Percentiles rank a stretch among this genome's conserved stretches.
phyloP scores from a whole-genome alignment of 2,329 filamentous ascomycete species.

The Geoglossum cookeanum region DNA sequence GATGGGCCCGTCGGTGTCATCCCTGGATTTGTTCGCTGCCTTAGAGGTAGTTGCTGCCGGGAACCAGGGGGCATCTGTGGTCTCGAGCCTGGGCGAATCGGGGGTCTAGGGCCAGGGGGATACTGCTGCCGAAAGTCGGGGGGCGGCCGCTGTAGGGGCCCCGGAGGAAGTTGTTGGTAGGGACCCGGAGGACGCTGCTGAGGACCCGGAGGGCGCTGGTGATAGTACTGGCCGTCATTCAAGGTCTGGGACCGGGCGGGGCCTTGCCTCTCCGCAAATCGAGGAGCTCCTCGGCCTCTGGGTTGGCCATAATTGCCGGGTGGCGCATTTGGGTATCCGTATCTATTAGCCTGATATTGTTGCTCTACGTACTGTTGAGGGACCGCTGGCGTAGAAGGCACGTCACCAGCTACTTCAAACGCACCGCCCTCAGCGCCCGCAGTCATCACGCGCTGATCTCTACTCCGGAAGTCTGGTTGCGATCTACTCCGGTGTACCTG shows the following conservation, averaged over 20 bases:
- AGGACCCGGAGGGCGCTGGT: not conserved
- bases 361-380: conserved; percentile 1
- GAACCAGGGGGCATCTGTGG: not conserved
- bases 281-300: conserved; percentile 6
- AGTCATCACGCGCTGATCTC: conserved; percentile 21
- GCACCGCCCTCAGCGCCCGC: conserved; percentile 23
- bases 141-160: not conserved
- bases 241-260: not conserved
- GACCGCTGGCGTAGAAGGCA: conserved; percentile 31
- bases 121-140: not conserved
- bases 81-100: not conserved
- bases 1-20: not conserved
- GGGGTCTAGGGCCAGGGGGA: not conserved
- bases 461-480: conserved; percentile 26
- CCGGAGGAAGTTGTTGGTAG: conserved; percentile 5
- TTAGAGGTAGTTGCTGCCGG: not conserved
- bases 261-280: conserved; percentile 6
- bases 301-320: conserved; percentile 10
- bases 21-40: not conserved
- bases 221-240: not conserved
- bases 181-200: not conserved
- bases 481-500: conserved; percentile 22
- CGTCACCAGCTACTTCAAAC: conserved; percentile 53
- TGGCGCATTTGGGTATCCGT: not conserved
- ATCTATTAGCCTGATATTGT: not conserved